These are phyloP conservation scores for Globisporangium carolinianum DNA, from an alignment of 352 stramenopile species.

Conservation along the genomic window DNA sequence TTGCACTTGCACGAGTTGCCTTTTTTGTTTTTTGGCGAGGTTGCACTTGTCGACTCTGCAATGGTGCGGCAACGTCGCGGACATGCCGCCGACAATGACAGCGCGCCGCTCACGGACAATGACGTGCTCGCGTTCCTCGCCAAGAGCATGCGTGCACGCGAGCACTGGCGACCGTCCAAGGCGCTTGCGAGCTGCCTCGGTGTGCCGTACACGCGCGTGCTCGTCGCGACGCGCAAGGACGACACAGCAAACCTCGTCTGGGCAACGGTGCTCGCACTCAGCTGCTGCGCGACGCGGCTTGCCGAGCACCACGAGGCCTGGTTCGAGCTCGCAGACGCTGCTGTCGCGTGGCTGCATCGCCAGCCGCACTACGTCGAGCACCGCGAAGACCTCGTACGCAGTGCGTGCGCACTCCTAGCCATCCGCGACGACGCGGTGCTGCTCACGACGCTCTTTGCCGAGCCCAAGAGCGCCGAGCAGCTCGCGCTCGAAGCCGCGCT, in stretches of 20 bases:
- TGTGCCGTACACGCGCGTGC: slow-evolving; percentile 24
- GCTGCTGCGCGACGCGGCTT: slow-evolving; percentile 30
- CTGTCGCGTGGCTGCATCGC: slow-evolving; percentile 34
- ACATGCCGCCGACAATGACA: no score
- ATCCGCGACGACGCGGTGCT: slow-evolving; percentile 25
- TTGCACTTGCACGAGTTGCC: no score
- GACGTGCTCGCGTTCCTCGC: slow-evolving; percentile 29
- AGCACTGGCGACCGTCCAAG: slow-evolving; percentile 36
- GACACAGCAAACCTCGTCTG: slow-evolving; percentile 43
- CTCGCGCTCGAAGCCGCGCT: slow-evolving; percentile 18
- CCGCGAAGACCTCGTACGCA: slow-evolving; percentile 42
- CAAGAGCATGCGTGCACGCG: slow-evolving; percentile 21
- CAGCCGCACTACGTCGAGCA: slow-evolving; percentile 43
- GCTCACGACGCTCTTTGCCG: slow-evolving; percentile 31
- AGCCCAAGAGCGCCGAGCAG: slow-evolving; percentile 21
- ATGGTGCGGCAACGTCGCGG: no score
- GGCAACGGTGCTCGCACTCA: slow-evolving; percentile 40
- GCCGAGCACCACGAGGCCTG: slow-evolving; percentile 44
- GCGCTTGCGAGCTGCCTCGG: slow-evolving; percentile 36
- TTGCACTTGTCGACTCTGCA: no score
- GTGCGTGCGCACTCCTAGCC: slow-evolving; percentile 27
- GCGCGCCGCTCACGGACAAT: slow-evolving; percentile 16
- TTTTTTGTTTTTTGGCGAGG: no score
- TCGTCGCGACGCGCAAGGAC: slow-evolving; percentile 35
- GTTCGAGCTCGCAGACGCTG: slow-evolving; percentile 30